These are phyloP conservation scores for Aspergillus steynii DNA, from an alignment of 495 filamentous ascomycete species.

Conservation along the genomic window DNA sequence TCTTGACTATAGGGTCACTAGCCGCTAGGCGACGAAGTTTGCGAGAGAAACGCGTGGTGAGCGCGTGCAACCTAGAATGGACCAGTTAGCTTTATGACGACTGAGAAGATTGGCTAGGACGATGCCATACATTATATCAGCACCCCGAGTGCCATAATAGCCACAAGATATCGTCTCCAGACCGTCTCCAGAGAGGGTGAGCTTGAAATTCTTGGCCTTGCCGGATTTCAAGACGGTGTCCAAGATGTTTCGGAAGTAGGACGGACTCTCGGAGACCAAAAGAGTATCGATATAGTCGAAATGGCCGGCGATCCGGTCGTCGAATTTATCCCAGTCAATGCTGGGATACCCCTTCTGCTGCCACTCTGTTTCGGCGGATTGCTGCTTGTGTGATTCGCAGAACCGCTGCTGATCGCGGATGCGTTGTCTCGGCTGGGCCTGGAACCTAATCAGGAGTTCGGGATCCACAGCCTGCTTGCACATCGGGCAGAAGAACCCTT, in stretches of 20 bases:
- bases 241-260: slow-evolving; percentile 63
- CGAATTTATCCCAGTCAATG: slow-evolving; percentile 73
- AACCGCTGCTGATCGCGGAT: slow-evolving; percentile 64
- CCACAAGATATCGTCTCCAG: slow-evolving; percentile 60
- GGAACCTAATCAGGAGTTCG: slow-evolving; percentile 49
- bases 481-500: slow-evolving; percentile 59
- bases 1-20: slow-evolving; percentile 67
- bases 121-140: slow-evolving; percentile 57
- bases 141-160: slow-evolving; percentile 85
- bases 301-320: slow-evolving; percentile 60
- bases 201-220: slow-evolving; percentile 59
- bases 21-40: slow-evolving; percentile 63
- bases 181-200: slow-evolving; percentile 41
- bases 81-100: slow-evolving; percentile 2
- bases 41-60: slow-evolving; percentile 61
- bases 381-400: slow-evolving; percentile 68
- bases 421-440: slow-evolving; percentile 50
- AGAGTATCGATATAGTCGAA: slow-evolving; percentile 56
- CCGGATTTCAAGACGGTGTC: slow-evolving; percentile 58
- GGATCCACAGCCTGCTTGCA: slow-evolving; percentile 62
- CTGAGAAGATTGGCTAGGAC: slow-evolving; percentile 1
- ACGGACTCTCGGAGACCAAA: slow-evolving; percentile 54
- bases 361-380: slow-evolving; percentile 63
- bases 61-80: slow-evolving; percentile 53
- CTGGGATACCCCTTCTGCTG: slow-evolving; percentile 65